phyloP scores from a whole-genome alignment of 352 stramenopile genomes.

The Globisporangium polare region DNA sequence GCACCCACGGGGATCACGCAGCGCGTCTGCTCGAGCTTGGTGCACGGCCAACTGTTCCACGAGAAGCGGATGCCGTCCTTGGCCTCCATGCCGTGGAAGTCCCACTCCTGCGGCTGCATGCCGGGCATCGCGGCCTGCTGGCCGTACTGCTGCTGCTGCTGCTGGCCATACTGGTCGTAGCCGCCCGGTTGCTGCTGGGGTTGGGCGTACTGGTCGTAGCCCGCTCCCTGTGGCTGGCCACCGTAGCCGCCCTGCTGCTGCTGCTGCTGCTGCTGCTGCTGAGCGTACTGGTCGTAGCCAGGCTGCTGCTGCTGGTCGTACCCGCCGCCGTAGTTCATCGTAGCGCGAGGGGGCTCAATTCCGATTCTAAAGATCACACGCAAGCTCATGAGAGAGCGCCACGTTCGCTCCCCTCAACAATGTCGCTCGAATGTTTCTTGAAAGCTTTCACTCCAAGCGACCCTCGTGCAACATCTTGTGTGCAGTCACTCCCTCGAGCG shows the following conservation, averaged over 20 bases:
- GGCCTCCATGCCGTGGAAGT: slow-evolving; percentile 80
- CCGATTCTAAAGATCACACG: neutral
- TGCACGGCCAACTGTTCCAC: slow-evolving; percentile 98
- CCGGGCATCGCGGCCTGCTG: slow-evolving; percentile 37
- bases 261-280: slow-evolving; percentile 30
- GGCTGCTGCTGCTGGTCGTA: slow-evolving; percentile 22
- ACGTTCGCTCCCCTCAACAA: neutral
- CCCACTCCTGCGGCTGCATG: slow-evolving; percentile 80
- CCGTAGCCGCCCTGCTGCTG: slow-evolving; percentile 27
- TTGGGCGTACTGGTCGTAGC: slow-evolving; percentile 34
- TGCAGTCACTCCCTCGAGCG: too few species aligned
- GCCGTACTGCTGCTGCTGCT: slow-evolving; percentile 34
- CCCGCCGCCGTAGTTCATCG: slow-evolving; percentile 44
- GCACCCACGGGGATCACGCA: slow-evolving; percentile 95
- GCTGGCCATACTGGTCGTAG: slow-evolving; percentile 42
- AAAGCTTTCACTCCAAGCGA: too few species aligned
- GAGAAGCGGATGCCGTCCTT: slow-evolving; percentile 96
- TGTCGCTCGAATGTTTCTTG: too few species aligned
- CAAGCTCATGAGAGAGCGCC: neutral
- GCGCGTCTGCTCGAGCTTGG: slow-evolving; percentile 96
- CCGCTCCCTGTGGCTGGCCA: slow-evolving; percentile 38
- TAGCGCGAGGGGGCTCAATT: neutral
- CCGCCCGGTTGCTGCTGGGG: slow-evolving; percentile 21
- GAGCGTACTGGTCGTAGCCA: slow-evolving; percentile 34
- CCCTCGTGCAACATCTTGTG: too few species aligned